A percentile compares a stretch with the other conserved stretches of the same genome.
phyloP scores from a whole-genome alignment of 2,329 filamentous ascomycete species.

The Shiraia bambusicola region DNA sequence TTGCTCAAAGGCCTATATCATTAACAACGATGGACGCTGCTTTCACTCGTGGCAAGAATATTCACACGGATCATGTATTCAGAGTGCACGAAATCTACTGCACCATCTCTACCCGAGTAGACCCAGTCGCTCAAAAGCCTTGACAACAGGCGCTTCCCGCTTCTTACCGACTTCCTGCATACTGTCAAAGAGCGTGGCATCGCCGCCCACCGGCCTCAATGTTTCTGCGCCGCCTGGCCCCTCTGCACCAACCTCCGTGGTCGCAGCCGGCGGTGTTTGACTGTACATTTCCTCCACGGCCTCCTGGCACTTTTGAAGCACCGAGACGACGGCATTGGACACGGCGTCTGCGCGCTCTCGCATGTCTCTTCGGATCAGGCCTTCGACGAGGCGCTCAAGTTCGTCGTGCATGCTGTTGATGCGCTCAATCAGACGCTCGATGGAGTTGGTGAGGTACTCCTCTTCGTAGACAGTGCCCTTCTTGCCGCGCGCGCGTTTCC shows the following conservation, averaged over 20 bases:
- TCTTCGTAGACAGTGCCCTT: conserved; percentile 98
- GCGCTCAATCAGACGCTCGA: conserved; percentile 78
- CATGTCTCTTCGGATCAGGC: conserved; percentile 79
- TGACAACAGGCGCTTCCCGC: conserved; percentile 55
- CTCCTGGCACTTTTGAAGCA: conserved; percentile 67
- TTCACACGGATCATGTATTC: no score
- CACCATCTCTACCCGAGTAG: conserved; percentile 23
- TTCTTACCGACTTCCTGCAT: conserved; percentile 43
- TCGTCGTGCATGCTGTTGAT: conserved; percentile 74
- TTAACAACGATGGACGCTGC: no score
- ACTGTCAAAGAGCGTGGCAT: conserved; percentile 51
- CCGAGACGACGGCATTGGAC: conserved; percentile 71
- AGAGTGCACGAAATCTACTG: no score
- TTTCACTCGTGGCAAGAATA: no score
- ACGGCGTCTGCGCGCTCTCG: conserved; percentile 80
- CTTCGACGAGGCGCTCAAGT: conserved; percentile 71
- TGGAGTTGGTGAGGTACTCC: conserved; percentile 89
- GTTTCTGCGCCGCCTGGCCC: conserved; percentile 17
- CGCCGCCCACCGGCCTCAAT: conserved; percentile 43
- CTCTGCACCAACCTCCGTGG: not conserved
- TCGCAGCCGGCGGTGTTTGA: conserved; percentile 3
- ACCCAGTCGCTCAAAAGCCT: conserved; percentile 51
- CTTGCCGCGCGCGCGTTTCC: conserved; percentile 90
- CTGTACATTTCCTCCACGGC: conserved; percentile 61
- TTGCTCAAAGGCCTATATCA: no score